Conservation (phyloP, 768 basidiomycete genomes). For the Rhodotorula diobovata region DNA sequence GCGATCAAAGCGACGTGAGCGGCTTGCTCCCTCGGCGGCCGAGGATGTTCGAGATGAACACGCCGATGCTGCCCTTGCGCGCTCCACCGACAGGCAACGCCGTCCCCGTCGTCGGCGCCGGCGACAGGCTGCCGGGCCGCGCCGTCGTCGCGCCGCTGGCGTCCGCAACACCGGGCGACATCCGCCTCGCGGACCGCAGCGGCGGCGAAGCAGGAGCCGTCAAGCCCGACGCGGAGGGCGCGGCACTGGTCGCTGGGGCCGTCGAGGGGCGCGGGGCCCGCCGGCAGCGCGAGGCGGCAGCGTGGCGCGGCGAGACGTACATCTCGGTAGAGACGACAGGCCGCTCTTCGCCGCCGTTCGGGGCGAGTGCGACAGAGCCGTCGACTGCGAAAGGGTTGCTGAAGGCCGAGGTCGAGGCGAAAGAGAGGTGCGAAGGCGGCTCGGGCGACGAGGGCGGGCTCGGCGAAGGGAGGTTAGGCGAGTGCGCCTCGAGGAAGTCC, state of each 20-base stretch:
- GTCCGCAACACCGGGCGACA: neutral
- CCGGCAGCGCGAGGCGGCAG: too few relatives aligned
- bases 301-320: constrained; percentile 1
- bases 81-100: too few relatives aligned
- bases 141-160: neutral
- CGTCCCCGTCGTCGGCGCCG: neutral
- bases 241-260: neutral
- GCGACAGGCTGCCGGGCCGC: neutral
- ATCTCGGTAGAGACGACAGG: neutral
- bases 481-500: neutral
- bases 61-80: constrained; percentile 1
- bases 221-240: neutral
- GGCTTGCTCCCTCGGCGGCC: neutral
- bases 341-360: neutral
- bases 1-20: neutral
- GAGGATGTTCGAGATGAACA: neutral
- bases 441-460: constrained; percentile 1
- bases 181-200: neutral
- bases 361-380: neutral
- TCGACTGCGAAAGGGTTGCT: neutral
- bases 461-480: neutral
- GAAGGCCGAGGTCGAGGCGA: neutral
- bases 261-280: neutral
- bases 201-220: neutral
- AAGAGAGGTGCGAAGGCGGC: neutral